These are phyloP conservation scores for Trichoderma afroharzianum DNA, from an alignment of 2,329 filamentous ascomycete species.

Conservation along the genomic window DNA sequence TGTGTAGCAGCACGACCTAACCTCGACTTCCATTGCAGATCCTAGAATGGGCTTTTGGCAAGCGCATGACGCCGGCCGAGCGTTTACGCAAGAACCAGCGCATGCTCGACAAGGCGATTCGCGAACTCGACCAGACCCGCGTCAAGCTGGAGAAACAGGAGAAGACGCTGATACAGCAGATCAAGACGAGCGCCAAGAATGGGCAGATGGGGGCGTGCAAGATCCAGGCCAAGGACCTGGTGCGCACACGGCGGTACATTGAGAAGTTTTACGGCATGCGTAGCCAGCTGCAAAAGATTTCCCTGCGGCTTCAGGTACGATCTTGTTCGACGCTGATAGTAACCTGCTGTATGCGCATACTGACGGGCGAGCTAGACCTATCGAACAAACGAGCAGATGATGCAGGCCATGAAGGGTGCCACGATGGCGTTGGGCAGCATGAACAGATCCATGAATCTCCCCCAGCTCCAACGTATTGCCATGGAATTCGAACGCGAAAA, in stretches of 20 bases:
- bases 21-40: constrained; percentile 53
- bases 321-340: neutral
- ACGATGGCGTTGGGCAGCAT: constrained; percentile 91
- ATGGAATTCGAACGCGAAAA: constrained; percentile 99
- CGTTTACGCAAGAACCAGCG: constrained; percentile 91
- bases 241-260: constrained; percentile 87
- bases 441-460: constrained; percentile 97
- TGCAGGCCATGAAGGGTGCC: constrained; percentile 99
- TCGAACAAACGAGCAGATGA: constrained; percentile 98
- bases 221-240: constrained; percentile 96
- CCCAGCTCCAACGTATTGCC: constrained; percentile 89
- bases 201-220: constrained; percentile 98
- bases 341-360: neutral
- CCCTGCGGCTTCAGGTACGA: constrained; percentile 81
- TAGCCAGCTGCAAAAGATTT: constrained; percentile 94
- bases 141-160: constrained; percentile 98
- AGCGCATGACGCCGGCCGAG: constrained; percentile 96
- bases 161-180: constrained; percentile 92
- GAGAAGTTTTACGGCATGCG: constrained; percentile 99
- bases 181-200: constrained; percentile 98
- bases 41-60: constrained; percentile 98
- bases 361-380: constrained; percentile 64
- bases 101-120: constrained; percentile 93
- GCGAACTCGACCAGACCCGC: constrained; percentile 90
- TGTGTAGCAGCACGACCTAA: neutral